Base-by-base conservation (phyloP, 768 basidiomycete species). In the Termitomyces sp. region DNA sequence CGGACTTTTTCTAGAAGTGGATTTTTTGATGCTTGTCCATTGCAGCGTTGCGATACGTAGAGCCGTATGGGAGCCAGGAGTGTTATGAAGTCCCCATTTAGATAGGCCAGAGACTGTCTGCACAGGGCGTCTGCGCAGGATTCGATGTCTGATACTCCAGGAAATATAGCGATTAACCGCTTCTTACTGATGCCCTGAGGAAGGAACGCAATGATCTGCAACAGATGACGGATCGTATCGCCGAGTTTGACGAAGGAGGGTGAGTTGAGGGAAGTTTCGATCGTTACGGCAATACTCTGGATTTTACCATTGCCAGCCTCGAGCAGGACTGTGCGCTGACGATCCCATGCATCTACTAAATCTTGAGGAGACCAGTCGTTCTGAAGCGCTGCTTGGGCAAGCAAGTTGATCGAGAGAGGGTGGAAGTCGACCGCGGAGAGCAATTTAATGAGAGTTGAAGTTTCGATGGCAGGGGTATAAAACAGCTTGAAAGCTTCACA, bases 331-430 rank as follows among this genome's bases (percentile, higher is more conserved):
- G 47, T 30, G 42, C 43, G 43, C 16, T 27, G 43, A 16, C 43
- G 43, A 45, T 27, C 43, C 43, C 61, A 62, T 14, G 61, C 55
- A 21, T 23, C 42, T 19, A 56, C 34, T 6, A 59, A 40, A 10
- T 59, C 43, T 39, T 55, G 35, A 9, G 55, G 43, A 19, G 61
- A 54, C 61, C 57, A 62, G 10, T 59, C 52, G 40, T 62, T 62
- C 23, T 62, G 61, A 16, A 54, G 43, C 0, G 58, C 61, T 14
- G 39, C 61, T 34, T 59, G 61, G 7, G 56, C 61, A 16, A 62
- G 55, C 5, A 62, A 52, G 21, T 62, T 59, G 25, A 62, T 57
- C 5, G 61, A 62, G 19, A 61, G 58, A 9, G 61, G 61, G 19
- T 61, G 61, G n/a, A 58, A 58, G 43, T 59, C 61, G 5, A 61